These are phyloP conservation scores for Dissophora ornata DNA, from an alignment of 192 early-diverging fungal species.

Conservation along the genomic window DNA sequence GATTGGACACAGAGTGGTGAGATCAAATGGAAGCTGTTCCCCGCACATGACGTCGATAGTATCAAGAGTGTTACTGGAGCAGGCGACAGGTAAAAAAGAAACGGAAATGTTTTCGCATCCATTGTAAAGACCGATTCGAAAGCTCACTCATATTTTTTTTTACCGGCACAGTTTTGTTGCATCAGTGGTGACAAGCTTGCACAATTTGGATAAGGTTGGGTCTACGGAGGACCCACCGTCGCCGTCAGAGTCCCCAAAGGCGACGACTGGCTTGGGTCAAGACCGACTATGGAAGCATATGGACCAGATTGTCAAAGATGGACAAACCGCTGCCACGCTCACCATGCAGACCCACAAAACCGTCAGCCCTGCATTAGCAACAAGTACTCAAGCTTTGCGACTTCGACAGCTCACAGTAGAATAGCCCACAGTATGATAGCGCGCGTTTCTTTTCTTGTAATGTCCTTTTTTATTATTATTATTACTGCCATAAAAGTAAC, in stretches of 20 bases:
- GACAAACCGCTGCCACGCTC: constrained; percentile 41
- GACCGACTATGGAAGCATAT: constrained; percentile 24
- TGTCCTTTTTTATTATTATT: too few species aligned
- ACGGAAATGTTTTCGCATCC: too few species aligned
- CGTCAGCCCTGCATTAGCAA: constrained; percentile 26
- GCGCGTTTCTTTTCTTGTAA: too few species aligned
- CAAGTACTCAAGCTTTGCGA: constrained; percentile 10
- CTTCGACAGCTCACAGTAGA: too few species aligned
- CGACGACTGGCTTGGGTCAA: too few species aligned
- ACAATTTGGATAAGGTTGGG: constrained; percentile 9
- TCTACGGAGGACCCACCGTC: neutral
- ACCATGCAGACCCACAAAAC: constrained; percentile 54
- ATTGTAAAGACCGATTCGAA: neutral
- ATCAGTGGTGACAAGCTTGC: constrained; percentile 68
- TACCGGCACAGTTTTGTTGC: constrained; percentile 86
- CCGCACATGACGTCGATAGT: constrained; percentile 30
- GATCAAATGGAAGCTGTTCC: constrained; percentile 43
- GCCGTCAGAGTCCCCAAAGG: neutral
- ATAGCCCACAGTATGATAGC: too few species aligned
- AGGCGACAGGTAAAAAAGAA: constrained; percentile 71
- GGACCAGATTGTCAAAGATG: constrained; percentile 42
- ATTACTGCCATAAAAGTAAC: too few species aligned
- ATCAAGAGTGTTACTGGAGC: constrained; percentile 78
- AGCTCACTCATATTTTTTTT: too few species aligned
- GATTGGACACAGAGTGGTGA: neutral